Percentiles rank a stretch among this genome's conserved stretches.
phyloP scores from a whole-genome alignment of 768 basidiomycete genomes.

The Phanerochaete carnosa region DNA sequence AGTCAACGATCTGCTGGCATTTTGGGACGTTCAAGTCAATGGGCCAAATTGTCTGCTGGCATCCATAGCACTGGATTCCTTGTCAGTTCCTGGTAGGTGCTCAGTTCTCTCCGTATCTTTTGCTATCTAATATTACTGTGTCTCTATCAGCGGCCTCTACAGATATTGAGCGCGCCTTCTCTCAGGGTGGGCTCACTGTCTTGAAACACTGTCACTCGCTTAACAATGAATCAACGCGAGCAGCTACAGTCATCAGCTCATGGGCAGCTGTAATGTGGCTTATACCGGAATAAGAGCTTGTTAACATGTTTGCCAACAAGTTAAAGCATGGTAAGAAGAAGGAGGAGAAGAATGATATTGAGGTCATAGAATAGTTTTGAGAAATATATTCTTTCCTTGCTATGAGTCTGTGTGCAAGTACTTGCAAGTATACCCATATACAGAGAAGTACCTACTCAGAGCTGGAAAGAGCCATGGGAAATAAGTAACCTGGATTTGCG shows the following conservation, averaged over 20 bases:
- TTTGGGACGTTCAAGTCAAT: neutral
- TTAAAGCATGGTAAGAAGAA: neutral
- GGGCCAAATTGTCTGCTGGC: neutral
- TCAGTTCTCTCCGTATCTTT: neutral
- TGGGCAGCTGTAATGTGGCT: constrained; percentile 19
- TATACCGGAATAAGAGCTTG: constrained; percentile 13
- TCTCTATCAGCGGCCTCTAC: constrained; percentile 23
- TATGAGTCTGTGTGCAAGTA: neutral
- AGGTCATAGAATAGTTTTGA: neutral
- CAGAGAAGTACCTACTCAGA: neutral
- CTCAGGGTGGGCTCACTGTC: constrained; percentile 25
- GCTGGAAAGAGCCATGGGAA: neutral
- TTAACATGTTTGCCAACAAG: constrained; percentile 1
- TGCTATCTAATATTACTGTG: neutral
- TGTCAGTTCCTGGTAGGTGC: constrained; percentile 13
- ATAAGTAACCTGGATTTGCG: neutral
- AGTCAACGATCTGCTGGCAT: neutral
- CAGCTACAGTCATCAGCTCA: constrained; percentile 23
- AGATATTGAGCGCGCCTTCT: constrained; percentile 29
- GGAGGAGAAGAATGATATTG: neutral
- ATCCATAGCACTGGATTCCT: constrained; percentile 9
- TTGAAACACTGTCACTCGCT: constrained; percentile 26
- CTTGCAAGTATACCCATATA: neutral
- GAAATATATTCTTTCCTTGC: neutral
- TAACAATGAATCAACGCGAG: constrained; percentile 20